phyloP scores from a whole-genome alignment of 2,329 filamentous ascomycete genomes.

The Fusarium pseudocircinatum region DNA sequence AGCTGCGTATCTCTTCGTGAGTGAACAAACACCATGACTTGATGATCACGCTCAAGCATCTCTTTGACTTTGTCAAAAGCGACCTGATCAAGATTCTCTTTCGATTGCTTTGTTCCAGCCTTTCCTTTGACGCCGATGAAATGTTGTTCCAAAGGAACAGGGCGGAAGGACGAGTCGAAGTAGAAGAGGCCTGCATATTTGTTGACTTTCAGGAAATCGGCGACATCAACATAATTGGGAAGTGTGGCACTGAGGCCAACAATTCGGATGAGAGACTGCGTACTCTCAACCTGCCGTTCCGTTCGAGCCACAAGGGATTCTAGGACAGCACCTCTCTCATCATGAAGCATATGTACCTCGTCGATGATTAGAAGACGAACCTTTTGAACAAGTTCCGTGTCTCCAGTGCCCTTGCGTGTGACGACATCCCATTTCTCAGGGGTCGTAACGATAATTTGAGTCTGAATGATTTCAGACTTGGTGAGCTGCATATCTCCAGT shows the following conservation, averaged over 20 bases:
- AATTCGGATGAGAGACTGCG: slow-evolving; percentile 95
- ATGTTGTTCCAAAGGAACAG: slow-evolving; percentile 95
- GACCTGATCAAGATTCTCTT: slow-evolving; percentile 87
- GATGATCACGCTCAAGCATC: slow-evolving; percentile 92
- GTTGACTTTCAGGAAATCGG: slow-evolving; percentile 97
- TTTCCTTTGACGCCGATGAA: slow-evolving; percentile 98
- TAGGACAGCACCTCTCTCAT: slow-evolving; percentile 94
- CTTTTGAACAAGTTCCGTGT: slow-evolving; percentile 97
- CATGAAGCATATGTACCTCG: slow-evolving; percentile 99
- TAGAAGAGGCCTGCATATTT: slow-evolving; percentile 93
- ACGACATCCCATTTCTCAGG: slow-evolving; percentile 99
- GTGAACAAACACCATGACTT: slow-evolving; percentile 99
- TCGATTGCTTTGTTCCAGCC: slow-evolving; percentile 78
- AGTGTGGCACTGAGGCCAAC: slow-evolving; percentile 94
- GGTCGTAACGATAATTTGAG: slow-evolving; percentile 97
- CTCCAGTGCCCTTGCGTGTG: slow-evolving; percentile 94
- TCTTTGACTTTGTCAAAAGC: slow-evolving; percentile 94
- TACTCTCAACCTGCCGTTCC: slow-evolving; percentile 96
- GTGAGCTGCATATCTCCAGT: slow-evolving; percentile 99
- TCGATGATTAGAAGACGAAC: slow-evolving; percentile 96
- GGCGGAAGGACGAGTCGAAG: slow-evolving; percentile 94
- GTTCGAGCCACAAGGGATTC: slow-evolving; percentile 96
- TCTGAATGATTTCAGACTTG: slow-evolving; percentile 93
- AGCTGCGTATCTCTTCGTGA: slow-evolving; percentile 93
- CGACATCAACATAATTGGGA: slow-evolving; percentile 96